phyloP scores from a whole-genome alignment of 1,284 basidiomycete genomes.

The Ustilago esculenta region DNA sequence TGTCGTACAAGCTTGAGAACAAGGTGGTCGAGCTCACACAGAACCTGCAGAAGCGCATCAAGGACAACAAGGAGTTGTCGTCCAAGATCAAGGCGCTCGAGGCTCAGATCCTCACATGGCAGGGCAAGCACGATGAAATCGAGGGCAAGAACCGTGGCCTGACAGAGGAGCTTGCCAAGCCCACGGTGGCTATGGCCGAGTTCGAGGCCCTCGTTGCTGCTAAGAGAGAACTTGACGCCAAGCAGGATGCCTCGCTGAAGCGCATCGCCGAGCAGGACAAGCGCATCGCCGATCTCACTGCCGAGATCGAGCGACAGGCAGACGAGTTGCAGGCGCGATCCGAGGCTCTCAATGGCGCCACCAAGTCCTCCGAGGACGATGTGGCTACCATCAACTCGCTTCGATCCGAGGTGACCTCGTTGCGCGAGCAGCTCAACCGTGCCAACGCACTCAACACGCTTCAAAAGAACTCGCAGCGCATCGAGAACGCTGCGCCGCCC shows the following conservation, averaged over 20 bases:
- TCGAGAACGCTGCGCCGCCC: constrained; percentile 60
- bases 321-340: constrained; percentile 79
- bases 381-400: constrained; percentile 84
- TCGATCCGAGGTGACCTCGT: constrained; percentile 86
- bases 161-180: constrained; percentile 76
- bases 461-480: constrained; percentile 64
- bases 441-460: constrained; percentile 75
- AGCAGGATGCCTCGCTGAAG: constrained; percentile 79
- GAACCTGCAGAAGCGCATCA: constrained; percentile 87
- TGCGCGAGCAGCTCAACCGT: constrained; percentile 94
- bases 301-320: constrained; percentile 78
- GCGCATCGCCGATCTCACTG: constrained; percentile 77
- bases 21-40: constrained; percentile 99
- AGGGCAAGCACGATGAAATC: constrained; percentile 87
- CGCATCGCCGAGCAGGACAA: constrained; percentile 86
- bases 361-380: constrained; percentile 74
- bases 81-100: constrained; percentile 80
- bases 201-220: constrained; percentile 80
- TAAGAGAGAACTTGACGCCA: constrained; percentile 84
- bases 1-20: constrained; percentile 97
- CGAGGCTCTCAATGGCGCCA: constrained; percentile 54
- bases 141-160: constrained; percentile 80
- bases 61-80: constrained; percentile 89
- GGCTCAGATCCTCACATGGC: constrained; percentile 84
- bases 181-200: constrained; percentile 78